Base-by-base conservation (phyloP, 2,329 filamentous ascomycete species). In the Aspergillus sp. region DNA sequence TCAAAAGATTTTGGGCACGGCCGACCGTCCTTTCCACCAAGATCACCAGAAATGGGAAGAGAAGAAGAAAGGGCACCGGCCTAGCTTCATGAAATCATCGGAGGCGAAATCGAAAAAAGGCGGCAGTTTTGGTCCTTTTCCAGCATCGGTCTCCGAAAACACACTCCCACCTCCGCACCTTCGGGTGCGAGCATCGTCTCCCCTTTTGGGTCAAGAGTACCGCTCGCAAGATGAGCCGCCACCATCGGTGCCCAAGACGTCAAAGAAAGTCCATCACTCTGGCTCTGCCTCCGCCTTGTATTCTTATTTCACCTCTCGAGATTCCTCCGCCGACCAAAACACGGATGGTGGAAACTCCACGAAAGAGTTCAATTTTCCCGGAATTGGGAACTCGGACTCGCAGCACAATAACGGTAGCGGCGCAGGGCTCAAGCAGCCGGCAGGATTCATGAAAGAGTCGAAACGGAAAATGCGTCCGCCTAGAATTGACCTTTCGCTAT, bases 301-400 rank as follows among this genome's bases (percentile, higher is more conserved):
- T 61, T 81, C 81, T 49, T 77, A 79, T 59, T 82, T 81, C 61
- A 79, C 78, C 62, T 72, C 77, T 20, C 74, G 78, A 53, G 78
- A 76, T 55, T 75, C 74, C 4, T 73, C 75, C 18, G 69, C 73
- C 72, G 20, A 69, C 60, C 56, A 72, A 69, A 32, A 67, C 69
- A 22, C 36, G 66, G 72, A 10, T 61, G 71, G 59, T 69, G 68
- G 52, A 53, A 54, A 49, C n/a, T 31, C 58, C 54, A 45, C 62
- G 54, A 53, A 52, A 49, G 58, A 60, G 14, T 16, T 31, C 18
- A 52, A 36, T 20, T 54, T 52, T 7, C 36, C 45, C 9, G 42
- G 18, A 10, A 49, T 53, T 26, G 49, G 26, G 11, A 57, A 65
- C 59, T 26, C 62, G 63, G 39, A 58, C 32, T 36, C 61, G 46